Conservation (phyloP, 495 filamentous ascomycete genomes). For the Acidiella bohemica region DNA sequence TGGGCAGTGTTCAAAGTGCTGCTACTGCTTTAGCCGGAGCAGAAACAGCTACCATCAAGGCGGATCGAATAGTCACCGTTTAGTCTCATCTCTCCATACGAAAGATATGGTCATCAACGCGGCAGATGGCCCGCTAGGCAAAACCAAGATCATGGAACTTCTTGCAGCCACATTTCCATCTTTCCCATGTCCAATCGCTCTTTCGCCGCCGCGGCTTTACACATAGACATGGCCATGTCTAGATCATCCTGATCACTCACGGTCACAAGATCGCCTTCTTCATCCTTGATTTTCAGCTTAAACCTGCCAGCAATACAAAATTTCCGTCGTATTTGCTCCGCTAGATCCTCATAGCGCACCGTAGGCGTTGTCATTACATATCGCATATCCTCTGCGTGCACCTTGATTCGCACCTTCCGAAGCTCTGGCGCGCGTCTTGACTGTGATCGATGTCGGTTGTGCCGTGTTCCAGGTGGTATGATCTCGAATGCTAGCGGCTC, state of each 20-base stretch:
- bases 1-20: too few species aligned
- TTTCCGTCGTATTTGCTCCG: constrained; percentile 66
- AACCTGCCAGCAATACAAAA: constrained; percentile 57
- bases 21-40: too few species aligned
- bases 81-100: too few species aligned
- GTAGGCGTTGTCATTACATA: constrained; percentile 74
- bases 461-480: constrained; percentile 33
- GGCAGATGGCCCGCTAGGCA: too few species aligned
- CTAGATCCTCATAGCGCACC: constrained; percentile 63
- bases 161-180: constrained; percentile 57
- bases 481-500: constrained; percentile 79
- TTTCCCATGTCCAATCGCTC: constrained; percentile 78
- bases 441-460: constrained; percentile 22
- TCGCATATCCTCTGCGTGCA: constrained; percentile 81
- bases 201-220: constrained; percentile 53
- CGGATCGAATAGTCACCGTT: not conserved
- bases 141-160: constrained; percentile 1
- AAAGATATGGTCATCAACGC: too few species aligned
- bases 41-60: too few species aligned
- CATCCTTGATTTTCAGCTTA: constrained; percentile 74
- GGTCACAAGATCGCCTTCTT: constrained; percentile 89
- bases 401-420: constrained; percentile 69
- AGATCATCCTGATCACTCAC: constrained; percentile 94
- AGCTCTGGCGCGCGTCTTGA: constrained; percentile 32
- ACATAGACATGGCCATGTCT: constrained; percentile 61